These are phyloP conservation scores for Thraustochytrium aureum DNA, from an alignment of 352 stramenopile genomes.

Conservation along the genomic window DNA sequence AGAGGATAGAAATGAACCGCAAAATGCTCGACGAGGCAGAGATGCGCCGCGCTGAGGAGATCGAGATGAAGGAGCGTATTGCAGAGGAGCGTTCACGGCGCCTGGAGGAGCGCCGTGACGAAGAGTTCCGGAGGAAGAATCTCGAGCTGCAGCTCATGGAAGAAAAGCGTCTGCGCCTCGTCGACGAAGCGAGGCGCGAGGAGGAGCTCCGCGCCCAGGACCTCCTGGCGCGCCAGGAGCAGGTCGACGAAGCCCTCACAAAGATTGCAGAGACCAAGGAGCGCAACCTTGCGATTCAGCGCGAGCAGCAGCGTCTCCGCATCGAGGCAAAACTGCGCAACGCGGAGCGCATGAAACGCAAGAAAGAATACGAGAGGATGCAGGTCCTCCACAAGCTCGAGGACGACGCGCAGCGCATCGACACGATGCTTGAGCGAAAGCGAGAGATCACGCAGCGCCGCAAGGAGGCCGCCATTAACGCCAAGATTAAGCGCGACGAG, in stretches of 20 bases:
- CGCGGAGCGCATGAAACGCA: constrained; percentile 19
- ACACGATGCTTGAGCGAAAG: constrained; percentile 49
- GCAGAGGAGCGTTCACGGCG: constrained; percentile 19
- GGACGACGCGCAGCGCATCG: constrained; percentile 4
- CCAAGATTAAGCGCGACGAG: constrained; percentile 50
- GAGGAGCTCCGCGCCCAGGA: constrained; percentile 58
- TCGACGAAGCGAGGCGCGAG: constrained; percentile 59
- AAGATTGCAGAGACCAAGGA: constrained; percentile 51
- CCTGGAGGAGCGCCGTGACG: constrained; percentile 36
- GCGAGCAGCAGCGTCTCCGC: constrained; percentile 28
- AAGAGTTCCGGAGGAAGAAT: constrained; percentile 55
- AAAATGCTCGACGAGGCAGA: constrained; percentile 52
- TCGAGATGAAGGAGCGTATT: constrained; percentile 3
- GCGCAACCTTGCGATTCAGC: constrained; percentile 34
- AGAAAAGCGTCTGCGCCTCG: constrained; percentile 58
- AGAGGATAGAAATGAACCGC: constrained; percentile 57
- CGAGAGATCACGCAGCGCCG: constrained; percentile 17
- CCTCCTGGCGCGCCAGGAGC: constrained; percentile 56
- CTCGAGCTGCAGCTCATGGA: constrained; percentile 59
- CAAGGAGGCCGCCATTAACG: constrained; percentile 37
- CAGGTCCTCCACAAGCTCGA: constrained; percentile 49
- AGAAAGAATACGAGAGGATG: constrained; percentile 28
- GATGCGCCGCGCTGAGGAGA: constrained; percentile 26
- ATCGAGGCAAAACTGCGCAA: constrained; percentile 50
- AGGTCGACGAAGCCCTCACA: constrained; percentile 56